Evolutionary conservation across 2,329 filamentous ascomycete species (phyloP).

Genomic region (Fusarium euwallaceae): DNA sequence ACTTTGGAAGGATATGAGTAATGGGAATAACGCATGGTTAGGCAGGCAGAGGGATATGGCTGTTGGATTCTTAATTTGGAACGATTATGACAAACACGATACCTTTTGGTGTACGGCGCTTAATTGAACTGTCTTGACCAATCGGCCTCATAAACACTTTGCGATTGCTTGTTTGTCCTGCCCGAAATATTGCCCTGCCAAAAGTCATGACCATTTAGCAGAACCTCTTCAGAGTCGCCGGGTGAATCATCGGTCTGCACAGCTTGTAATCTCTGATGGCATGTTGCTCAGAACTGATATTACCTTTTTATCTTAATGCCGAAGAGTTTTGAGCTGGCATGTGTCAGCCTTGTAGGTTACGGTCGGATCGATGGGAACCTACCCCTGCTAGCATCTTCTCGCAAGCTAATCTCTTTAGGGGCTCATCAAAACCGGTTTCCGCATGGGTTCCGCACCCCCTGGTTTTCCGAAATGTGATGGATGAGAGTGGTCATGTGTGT

Average conservation of each 20-base stretch:
- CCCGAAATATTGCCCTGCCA: neutral
- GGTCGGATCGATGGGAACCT: neutral
- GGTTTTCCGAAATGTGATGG: slow-evolving; percentile 5
- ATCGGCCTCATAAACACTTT: no score
- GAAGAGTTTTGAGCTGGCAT: neutral
- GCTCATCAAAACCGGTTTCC: neutral
- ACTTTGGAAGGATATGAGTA: neutral
- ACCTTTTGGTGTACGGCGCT: neutral
- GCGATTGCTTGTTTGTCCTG: neutral
- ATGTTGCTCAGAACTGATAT: neutral
- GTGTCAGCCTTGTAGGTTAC: neutral
- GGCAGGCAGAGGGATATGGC: neutral
- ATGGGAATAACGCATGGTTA: neutral
- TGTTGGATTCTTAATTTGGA: neutral
- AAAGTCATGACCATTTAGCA: neutral
- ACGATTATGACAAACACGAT: neutral
- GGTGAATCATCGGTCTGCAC: no score
- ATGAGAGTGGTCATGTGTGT: slow-evolving; percentile 21
- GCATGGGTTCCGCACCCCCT: neutral
- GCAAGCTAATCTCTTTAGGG: neutral
- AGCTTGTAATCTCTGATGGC: no score
- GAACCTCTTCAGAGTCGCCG: neutral
- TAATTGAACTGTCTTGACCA: no score
- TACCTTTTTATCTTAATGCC: neutral
- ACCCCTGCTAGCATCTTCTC: neutral